Conservation (phyloP, 306 rosid species). For the Cicer yamashitae region DNA sequence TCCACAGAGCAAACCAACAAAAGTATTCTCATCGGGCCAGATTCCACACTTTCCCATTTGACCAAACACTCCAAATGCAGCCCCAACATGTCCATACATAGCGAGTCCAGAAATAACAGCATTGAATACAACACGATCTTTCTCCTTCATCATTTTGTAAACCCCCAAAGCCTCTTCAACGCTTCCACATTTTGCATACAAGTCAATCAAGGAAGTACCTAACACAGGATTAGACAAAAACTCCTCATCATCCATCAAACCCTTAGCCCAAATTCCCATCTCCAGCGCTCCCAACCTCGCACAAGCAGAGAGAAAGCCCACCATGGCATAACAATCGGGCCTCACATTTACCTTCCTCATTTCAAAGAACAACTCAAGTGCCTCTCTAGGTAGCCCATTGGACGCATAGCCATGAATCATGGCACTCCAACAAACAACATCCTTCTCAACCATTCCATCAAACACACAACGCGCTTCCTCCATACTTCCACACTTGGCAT, state of each 20-base stretch:
- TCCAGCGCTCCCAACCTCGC: conserved; percentile 70
- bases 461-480: conserved; percentile 56
- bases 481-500: conserved; percentile 66
- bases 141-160: conserved; percentile 61
- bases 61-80: conserved; percentile 68
- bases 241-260: conserved; percentile 58
- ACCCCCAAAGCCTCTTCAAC: conserved; percentile 60
- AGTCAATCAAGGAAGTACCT: conserved; percentile 77
- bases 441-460: conserved; percentile 65
- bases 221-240: conserved; percentile 61
- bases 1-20: conserved; percentile 71
- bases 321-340: conserved; percentile 74
- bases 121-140: conserved; percentile 69
- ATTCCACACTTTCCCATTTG: conserved; percentile 66
- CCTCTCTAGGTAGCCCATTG: conserved; percentile 67
- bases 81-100: conserved; percentile 66
- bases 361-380: conserved; percentile 63
- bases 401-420: conserved; percentile 73
- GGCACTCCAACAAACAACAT: conserved; percentile 73
- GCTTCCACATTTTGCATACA: conserved; percentile 79
- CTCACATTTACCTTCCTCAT: conserved; percentile 62
- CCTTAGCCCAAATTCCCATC: conserved; percentile 65
- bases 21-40: conserved; percentile 68
- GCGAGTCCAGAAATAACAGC: conserved; percentile 72
- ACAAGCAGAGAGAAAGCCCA: conserved; percentile 75